A percentile compares a stretch with the other conserved stretches of the same genome.
These are phyloP conservation scores for Botrytis squamosa DNA, from an alignment of 2,329 filamentous ascomycete species.

Conservation along the genomic window DNA sequence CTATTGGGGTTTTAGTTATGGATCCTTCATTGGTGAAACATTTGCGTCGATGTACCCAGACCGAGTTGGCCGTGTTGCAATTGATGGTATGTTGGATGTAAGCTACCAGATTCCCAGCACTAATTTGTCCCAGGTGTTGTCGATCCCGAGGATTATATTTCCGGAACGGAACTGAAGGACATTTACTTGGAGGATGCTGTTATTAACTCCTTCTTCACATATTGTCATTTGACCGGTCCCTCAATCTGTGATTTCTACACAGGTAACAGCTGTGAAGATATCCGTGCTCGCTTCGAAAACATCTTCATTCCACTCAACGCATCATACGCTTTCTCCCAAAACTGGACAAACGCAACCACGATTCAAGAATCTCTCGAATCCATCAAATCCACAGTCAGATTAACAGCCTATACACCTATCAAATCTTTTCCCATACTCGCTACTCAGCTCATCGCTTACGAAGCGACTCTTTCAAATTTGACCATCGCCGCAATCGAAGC, in stretches of 20 bases:
- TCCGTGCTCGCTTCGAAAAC: slow-evolving; percentile 29
- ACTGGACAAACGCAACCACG: slow-evolving; percentile 28
- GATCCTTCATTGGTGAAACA: slow-evolving; percentile 44
- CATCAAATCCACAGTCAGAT: not conserved
- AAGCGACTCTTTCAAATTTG: not conserved
- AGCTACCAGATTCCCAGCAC: not conserved
- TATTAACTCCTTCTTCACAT: slow-evolving; percentile 31
- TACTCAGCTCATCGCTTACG: slow-evolving; percentile 1
- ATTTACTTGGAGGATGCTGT: slow-evolving; percentile 30
- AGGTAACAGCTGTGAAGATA: slow-evolving; percentile 28
- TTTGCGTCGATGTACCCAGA: slow-evolving; percentile 47
- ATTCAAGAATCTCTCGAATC: not conserved
- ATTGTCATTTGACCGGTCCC: slow-evolving; percentile 39
- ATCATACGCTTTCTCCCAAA: slow-evolving; percentile 23
- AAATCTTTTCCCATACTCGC: not conserved
- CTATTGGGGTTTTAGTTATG: slow-evolving; percentile 53
- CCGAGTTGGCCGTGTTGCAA: slow-evolving; percentile 43
- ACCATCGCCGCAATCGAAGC: slow-evolving; percentile 5
- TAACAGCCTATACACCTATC: slow-evolving; percentile 9
- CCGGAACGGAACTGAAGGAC: slow-evolving; percentile 44
- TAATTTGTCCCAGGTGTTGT: slow-evolving; percentile 20
- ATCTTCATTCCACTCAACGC: slow-evolving; percentile 25
- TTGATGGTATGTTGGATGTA: slow-evolving; percentile 25
- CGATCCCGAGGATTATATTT: slow-evolving; percentile 32
- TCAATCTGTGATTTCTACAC: slow-evolving; percentile 31